Base-by-base conservation (phyloP, 495 filamentous ascomycete species). In the Podospora pseudopauciseta region DNA sequence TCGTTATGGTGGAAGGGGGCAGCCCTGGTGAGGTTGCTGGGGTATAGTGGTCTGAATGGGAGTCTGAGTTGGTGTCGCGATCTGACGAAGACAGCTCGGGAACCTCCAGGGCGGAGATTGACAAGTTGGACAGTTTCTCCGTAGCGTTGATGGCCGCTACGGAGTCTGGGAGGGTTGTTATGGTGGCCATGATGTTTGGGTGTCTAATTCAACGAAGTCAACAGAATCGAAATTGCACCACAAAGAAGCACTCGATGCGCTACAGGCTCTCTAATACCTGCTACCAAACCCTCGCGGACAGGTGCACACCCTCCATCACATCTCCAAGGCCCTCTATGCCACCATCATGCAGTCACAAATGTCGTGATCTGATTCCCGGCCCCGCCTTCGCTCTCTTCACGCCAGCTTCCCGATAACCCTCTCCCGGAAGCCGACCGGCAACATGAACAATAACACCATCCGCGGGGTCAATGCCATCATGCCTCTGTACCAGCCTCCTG, bases 371-470 rank as follows among this genome's bases (percentile, higher is more conserved):
- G 39, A 11, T 11, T 13, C 13, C 15, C 39, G 39, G 39, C 5
- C 39, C 39, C 39, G 39, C 39, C 39, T 49, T 49, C 39, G 9
- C 39, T 16, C 7, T 49, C 9, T 49, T 49, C 39, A 13, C 15
- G 39, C 15, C 39, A 49, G 15, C 39, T 59, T 27, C 57, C 65
- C 32, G 49, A 32, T 19, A 58, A 57, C 53, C n/a, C 58, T 53
- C 30, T 58, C 53, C 64, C 64, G 34, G 65, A 39, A 49, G 57
- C 65, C 65, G 58, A 26, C 44, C 65, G 34, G 27, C 19, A 39
- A 30, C 18, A 16, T 49, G 65, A 54, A 64, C 30, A 67, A 68
- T 74, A 67, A 65, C 63, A 68, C 67, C 63, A 67, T 68, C 15
- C 18, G 68, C 59, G 67, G 34, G 67, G 55, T 57, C 27, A 20